phyloP scores from a whole-genome alignment of 2,329 filamentous ascomycete genomes.

The Tolypocladium ophioglossoides region DNA sequence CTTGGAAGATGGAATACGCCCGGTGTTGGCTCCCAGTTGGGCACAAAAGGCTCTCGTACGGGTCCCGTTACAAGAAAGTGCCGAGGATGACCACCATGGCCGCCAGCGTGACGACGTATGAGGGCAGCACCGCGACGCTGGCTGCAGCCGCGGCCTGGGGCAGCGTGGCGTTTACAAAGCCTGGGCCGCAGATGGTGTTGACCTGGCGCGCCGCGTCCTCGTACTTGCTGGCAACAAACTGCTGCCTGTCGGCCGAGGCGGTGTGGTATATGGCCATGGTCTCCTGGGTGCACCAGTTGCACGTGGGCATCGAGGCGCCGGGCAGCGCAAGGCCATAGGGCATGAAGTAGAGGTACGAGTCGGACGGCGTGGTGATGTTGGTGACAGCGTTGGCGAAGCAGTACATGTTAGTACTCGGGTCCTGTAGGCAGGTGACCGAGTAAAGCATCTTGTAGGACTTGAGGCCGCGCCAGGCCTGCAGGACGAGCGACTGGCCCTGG shows the following conservation, averaged over 20 bases:
- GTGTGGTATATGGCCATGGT: slow-evolving; percentile 75
- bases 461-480: slow-evolving; percentile 66
- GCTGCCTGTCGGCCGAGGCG: slow-evolving; percentile 53
- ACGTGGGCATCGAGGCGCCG: slow-evolving; percentile 56
- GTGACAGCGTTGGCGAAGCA: slow-evolving; percentile 78
- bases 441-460: slow-evolving; percentile 69
- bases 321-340: slow-evolving; percentile 68
- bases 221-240: slow-evolving; percentile 62
- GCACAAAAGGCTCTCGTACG: background rate
- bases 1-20: background rate
- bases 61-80: slow-evolving; percentile 8
- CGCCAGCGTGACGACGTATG: slow-evolving; percentile 2
- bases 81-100: slow-evolving; percentile 7
- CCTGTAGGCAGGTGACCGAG: slow-evolving; percentile 67
- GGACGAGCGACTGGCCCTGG: slow-evolving; percentile 56
- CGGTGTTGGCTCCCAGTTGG: background rate
- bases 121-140: slow-evolving; percentile 6
- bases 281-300: slow-evolving; percentile 63
- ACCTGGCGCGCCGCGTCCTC: slow-evolving; percentile 59
- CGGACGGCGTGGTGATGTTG: slow-evolving; percentile 57
- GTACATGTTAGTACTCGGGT: slow-evolving; percentile 56
- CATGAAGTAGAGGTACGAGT: slow-evolving; percentile 77
- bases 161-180: slow-evolving; percentile 47
- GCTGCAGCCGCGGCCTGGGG: slow-evolving; percentile 21
- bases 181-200: slow-evolving; percentile 51